Evolutionary conservation across 2,329 filamentous ascomycete species (phyloP), one percentile per base, ranked within the genome.

Genomic region (Sporothrix protearum): DNA sequence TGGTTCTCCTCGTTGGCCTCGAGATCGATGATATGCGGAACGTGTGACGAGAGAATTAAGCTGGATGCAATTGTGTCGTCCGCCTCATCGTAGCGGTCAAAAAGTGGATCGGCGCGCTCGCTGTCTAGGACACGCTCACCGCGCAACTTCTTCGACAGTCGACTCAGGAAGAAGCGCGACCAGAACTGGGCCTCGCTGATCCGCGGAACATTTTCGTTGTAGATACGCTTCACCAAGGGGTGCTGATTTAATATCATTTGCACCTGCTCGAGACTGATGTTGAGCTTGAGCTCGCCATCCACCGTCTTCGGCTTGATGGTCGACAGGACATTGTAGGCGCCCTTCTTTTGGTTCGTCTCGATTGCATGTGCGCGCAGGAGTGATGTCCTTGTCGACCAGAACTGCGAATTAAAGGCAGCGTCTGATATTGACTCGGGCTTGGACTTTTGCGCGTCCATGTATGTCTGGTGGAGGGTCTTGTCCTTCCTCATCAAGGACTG

Each of bases 1-100:
- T 97, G 90, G 77, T 99, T 95, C 79, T 96, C 92, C 81, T 98
- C 96, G 78, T 99, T 99, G 39, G 91, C 96, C 78, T 95, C 93
- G 33, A 99, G 81, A 79, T 99, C 92, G 76, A 99, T 94, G 75
- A 96, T 94, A 76, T 94, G 90, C 0, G 96, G 94, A 25, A 99
- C 89, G 71, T 91, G 87, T 45, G 89, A 83, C 3, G 89, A 83
- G 75, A 87, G 82, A 64, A 88, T 83, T 75, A 84, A 85, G 77
- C 83, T 86, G 12, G 85, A 81, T 61, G 83, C 81, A 25, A 83
- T 79, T 42, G 85, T 85, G 75, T 93, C 91, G 73, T 93, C 91
- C 49, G 87, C 86, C 72, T 91, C 89, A 71, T 97, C 87, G 79
- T 97, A 97, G 75, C 73, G 91, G 80, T 98, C 96, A 73, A 98